Evolutionary conservation across 2,329 filamentous ascomycete genomes (phyloP).

Genomic region (Corinectria fuckeliana): DNA sequence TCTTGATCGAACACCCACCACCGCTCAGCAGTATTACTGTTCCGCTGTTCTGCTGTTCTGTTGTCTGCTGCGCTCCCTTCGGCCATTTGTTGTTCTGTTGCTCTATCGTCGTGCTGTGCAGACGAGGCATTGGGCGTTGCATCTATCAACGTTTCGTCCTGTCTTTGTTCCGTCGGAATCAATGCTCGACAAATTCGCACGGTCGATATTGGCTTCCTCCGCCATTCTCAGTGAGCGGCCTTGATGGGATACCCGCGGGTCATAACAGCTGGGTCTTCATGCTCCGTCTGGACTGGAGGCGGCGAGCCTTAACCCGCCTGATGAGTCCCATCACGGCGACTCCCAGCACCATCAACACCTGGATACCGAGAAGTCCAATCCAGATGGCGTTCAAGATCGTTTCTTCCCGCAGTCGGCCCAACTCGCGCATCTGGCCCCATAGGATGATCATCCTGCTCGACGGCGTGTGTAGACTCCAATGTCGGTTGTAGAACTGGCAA

Average conservation of each 20-base stretch:
- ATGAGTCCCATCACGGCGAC: slow-evolving; percentile 44
- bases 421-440: slow-evolving; percentile 11
- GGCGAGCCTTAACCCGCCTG: slow-evolving; percentile 34
- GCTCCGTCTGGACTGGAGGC: slow-evolving; percentile 17
- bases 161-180: neutral
- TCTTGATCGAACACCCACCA: neutral
- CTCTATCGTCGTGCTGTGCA: neutral
- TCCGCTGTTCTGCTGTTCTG: neutral
- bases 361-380: slow-evolving; percentile 54
- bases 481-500: slow-evolving; percentile 27
- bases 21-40: neutral
- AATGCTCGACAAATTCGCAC: neutral
- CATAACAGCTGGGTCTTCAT: slow-evolving; percentile 7
- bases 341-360: slow-evolving; percentile 52
- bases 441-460: slow-evolving; percentile 19
- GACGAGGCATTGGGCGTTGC: neutral
- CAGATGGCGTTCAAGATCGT: slow-evolving; percentile 54
- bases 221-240: neutral
- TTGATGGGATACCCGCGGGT: neutral
- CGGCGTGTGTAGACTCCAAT: slow-evolving; percentile 22
- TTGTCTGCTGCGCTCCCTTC: no score
- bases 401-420: slow-evolving; percentile 38
- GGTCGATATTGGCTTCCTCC: neutral
- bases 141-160: no score
- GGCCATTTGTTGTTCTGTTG: no score